These are phyloP conservation scores for Mrakia hoshinonis DNA, from an alignment of 768 basidiomycete genomes.

Conservation along the genomic window DNA sequence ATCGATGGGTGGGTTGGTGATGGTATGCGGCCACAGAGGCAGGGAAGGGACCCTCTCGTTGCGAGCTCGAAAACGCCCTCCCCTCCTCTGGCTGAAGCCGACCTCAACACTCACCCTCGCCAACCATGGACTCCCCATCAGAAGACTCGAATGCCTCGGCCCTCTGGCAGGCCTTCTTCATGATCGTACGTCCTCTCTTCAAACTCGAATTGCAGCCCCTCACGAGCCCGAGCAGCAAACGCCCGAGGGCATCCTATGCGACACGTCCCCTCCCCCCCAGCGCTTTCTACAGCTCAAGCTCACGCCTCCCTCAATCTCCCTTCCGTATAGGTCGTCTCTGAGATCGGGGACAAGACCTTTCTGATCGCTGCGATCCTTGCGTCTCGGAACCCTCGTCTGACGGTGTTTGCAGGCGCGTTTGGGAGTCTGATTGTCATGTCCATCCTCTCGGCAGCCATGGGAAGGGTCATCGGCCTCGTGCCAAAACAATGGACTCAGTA, in stretches of 20 bases:
- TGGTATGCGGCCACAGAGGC: background rate
- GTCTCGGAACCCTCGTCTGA: constrained; percentile 70
- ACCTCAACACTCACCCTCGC: background rate
- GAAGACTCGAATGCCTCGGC: constrained; percentile 39
- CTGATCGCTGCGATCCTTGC: constrained; percentile 61
- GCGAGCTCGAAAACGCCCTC: background rate
- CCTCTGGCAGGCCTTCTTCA: constrained; percentile 67
- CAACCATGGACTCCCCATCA: background rate
- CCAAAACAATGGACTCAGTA: constrained; percentile 29
- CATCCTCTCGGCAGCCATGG: constrained; percentile 83
- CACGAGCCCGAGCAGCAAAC: no score
- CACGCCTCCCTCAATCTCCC: background rate
- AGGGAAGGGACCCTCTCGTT: background rate
- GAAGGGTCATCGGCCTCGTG: constrained; percentile 55
- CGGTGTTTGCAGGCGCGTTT: constrained; percentile 83
- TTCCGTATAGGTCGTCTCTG: constrained; percentile 46
- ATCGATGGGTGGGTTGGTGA: background rate
- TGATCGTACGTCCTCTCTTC: constrained; percentile 75
- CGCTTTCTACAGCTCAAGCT: background rate
- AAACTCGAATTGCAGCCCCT: constrained; percentile 29
- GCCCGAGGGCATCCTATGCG: background rate
- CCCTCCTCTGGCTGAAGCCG: background rate
- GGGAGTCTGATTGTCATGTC: constrained; percentile 86
- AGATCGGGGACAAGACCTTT: constrained; percentile 70
- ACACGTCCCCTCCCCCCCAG: background rate